These are phyloP conservation scores for Leptoxyphium fumago DNA, from an alignment of 2,329 filamentous ascomycete species.

Conservation along the genomic window DNA sequence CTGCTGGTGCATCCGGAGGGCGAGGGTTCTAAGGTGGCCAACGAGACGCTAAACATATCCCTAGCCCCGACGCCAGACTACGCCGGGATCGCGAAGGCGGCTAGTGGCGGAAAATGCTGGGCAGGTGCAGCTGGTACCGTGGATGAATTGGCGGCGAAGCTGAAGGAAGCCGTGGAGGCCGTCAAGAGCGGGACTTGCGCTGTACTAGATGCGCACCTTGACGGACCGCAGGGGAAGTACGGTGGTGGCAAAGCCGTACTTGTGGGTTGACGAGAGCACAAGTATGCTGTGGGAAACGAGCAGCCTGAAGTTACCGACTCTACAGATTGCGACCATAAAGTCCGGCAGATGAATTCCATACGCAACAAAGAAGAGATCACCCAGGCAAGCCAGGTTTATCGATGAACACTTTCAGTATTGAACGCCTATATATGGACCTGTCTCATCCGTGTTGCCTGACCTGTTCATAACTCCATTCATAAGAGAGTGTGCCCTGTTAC, in stretches of 20 bases:
- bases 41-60: conserved; percentile 51
- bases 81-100: conserved; percentile 51
- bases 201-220: conserved; percentile 46
- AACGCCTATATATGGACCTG: too few relatives aligned
- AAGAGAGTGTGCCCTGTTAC: too few relatives aligned
- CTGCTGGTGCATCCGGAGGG: conserved; percentile 52
- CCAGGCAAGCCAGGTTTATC: too few relatives aligned
- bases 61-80: conserved; percentile 54
- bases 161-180: conserved; percentile 42
- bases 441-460: too few relatives aligned
- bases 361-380: too few relatives aligned
- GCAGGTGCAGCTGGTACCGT: conserved; percentile 43
- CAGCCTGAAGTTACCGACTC: too few relatives aligned
- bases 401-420: too few relatives aligned
- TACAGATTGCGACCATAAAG: too few relatives aligned
- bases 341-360: too few relatives aligned
- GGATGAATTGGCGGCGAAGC: conserved; percentile 37
- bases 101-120: conserved; percentile 47
- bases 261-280: conserved; percentile 4
- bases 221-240: conserved; percentile 42
- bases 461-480: too few relatives aligned
- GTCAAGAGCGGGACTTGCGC: conserved; percentile 44
- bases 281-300: too few relatives aligned
- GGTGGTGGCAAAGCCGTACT: conserved; percentile 21
- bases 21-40: conserved; percentile 44